A percentile compares a stretch with the other conserved stretches of the same genome.
These are phyloP conservation scores for Microbotryum silenes-acaulis DNA, from an alignment of 1,284 basidiomycete species.

Conservation along the genomic window DNA sequence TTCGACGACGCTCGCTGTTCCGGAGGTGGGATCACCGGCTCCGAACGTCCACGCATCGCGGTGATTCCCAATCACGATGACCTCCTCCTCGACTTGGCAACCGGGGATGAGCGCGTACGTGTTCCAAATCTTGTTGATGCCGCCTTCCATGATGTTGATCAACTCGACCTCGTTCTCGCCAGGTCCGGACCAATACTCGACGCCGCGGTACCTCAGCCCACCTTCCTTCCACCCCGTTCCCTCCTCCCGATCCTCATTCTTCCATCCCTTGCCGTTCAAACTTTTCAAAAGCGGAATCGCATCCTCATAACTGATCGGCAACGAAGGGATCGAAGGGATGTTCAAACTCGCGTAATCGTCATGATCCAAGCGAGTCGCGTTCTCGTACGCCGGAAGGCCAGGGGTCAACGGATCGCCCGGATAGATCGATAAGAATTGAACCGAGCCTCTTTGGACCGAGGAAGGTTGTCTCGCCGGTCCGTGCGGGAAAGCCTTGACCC, in stretches of 20 bases:
- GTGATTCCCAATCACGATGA: constrained; percentile 77
- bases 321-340: constrained; percentile 46
- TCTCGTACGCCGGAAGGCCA: constrained; percentile 74
- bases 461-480: constrained; percentile 80
- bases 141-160: constrained; percentile 57
- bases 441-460: constrained; percentile 74
- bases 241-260: background rate
- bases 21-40: constrained; percentile 72
- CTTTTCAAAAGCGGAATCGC: constrained; percentile 25
- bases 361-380: constrained; percentile 54
- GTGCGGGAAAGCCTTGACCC: constrained; percentile 54
- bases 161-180: constrained; percentile 44
- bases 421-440: constrained; percentile 71
- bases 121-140: constrained; percentile 58
- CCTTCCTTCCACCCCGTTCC: constrained; percentile 38
- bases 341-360: constrained; percentile 44
- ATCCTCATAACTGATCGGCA: constrained; percentile 47
- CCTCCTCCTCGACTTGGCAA: constrained; percentile 62
- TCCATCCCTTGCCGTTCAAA: constrained; percentile 36
- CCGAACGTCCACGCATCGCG: constrained; percentile 62
- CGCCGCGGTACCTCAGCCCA: constrained; percentile 42
- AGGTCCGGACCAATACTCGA: constrained; percentile 50
- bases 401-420: constrained; percentile 81
- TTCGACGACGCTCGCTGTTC: constrained; percentile 78
- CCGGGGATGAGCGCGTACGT: constrained; percentile 85